Base-by-base conservation (phyloP, 2,329 filamentous ascomycete genomes). In the Fonsecaea multimorphosa region DNA sequence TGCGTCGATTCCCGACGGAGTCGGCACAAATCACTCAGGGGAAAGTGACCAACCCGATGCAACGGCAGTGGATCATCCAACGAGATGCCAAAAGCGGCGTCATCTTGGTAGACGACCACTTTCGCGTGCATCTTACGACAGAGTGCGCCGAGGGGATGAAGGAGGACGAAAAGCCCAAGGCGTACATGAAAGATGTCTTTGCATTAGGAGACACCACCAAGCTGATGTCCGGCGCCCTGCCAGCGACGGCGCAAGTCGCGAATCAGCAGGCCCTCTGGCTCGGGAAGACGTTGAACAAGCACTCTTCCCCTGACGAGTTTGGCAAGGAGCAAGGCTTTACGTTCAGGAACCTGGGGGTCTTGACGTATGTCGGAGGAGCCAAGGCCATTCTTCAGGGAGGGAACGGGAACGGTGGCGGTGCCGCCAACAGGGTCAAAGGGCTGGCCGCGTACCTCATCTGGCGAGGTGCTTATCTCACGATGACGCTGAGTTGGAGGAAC, bases 231-330 rank as follows among this genome's bases (percentile, higher is more conserved):
- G 83, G 82, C 0, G 74, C 78, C 0, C 85, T 79, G 0, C 86
- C 86, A 0, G 84, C 85, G 0, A 88, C 86, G 0, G 85, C 86
- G 1, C 86, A 87, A 73, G 85, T 86, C 0, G 84, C 85, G 0
- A 81, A 79, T 16, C 86, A 88, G 72, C 85, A 87, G 73, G 85
- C 85, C 0, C 78, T 79, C 27, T 87, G 85, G 85, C 78, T 88
- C 0, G 83, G 83, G 0, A 81, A 82, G 60, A 78, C 79, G 1
- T 73, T 87, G 29, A 87, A 88, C 72, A 80, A 81, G 46, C 75
- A 75, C n/a, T 44, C 65, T 27, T 51, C 63, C 11, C 49, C 65
- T 0, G 65, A 68, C 12, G 34, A 61, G n/a, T 72, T 63, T 51
- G 59, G 36, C 7, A 24, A 61, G 16, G 27, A 68, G 1, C 64